Percentiles rank a stretch among this genome's conserved stretches.
Evolutionary conservation across 1,284 basidiomycete species (phyloP).

Genomic region (Cystobasidium sp.): DNA sequence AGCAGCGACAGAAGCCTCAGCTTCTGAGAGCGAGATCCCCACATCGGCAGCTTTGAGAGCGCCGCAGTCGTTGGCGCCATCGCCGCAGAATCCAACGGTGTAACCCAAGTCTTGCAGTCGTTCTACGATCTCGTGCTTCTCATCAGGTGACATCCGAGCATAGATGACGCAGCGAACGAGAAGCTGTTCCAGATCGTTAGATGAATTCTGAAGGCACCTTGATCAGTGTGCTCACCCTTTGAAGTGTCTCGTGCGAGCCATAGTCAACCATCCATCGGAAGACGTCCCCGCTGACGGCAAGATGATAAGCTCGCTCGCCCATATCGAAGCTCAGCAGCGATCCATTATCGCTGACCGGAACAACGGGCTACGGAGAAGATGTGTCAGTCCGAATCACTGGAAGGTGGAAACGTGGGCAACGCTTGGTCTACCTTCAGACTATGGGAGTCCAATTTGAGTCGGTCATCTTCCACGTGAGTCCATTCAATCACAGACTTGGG

Average conservation of each 20-base stretch:
- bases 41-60: constrained; percentile 98
- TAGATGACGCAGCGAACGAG: constrained; percentile 98
- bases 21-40: constrained; percentile 93
- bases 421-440: constrained; percentile 68
- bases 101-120: constrained; percentile 90
- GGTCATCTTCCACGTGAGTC: constrained; percentile 87
- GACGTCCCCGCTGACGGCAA: constrained; percentile 94
- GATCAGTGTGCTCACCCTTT: constrained; percentile 68
- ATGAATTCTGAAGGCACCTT: background rate
- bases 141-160: constrained; percentile 98
- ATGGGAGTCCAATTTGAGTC: constrained; percentile 83
- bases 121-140: constrained; percentile 98
- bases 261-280: constrained; percentile 99
- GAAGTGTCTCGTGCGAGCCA: constrained; percentile 88
- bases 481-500: constrained; percentile 74
- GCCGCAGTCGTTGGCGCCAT: constrained; percentile 98
- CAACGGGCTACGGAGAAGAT: background rate
- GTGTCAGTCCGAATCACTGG: background rate
- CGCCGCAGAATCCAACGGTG: constrained; percentile 97
- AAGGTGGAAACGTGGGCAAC: too few species aligned
- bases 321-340: constrained; percentile 50
- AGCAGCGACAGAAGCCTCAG: constrained; percentile 98
- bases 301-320: constrained; percentile 76
- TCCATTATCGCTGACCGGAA: constrained; percentile 38
- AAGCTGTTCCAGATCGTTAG: constrained; percentile 66